These are phyloP conservation scores for Akanthomyces lecanii DNA, from an alignment of 2,329 filamentous ascomycete genomes.

Conservation along the genomic window DNA sequence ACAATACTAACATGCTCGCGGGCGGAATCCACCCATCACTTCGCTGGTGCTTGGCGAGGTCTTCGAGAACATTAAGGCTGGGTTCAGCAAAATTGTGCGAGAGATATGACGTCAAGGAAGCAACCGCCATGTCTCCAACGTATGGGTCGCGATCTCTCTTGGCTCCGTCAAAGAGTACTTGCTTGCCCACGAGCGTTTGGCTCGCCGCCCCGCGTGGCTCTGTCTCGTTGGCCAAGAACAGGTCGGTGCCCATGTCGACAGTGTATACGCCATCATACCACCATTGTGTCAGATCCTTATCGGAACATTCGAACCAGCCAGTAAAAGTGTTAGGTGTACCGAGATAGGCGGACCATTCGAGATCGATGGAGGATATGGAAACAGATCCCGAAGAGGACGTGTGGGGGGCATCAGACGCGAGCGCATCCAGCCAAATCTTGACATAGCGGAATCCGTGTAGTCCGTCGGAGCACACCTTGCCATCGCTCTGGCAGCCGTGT, in stretches of 20 bases:
- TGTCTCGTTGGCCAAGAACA: constrained; percentile 43
- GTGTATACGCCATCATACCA: constrained; percentile 53
- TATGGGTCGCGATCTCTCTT: constrained; percentile 52
- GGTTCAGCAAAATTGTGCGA: constrained; percentile 40
- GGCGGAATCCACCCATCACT: constrained; percentile 51
- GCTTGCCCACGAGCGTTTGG: constrained; percentile 39
- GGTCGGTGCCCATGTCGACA: constrained; percentile 44
- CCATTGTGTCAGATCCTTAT: constrained; percentile 44
- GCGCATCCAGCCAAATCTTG: constrained; percentile 43
- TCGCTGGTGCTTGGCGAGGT: constrained; percentile 46
- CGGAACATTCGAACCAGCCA: constrained; percentile 51
- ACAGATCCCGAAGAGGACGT: constrained; percentile 40
- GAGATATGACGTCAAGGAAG: constrained; percentile 44
- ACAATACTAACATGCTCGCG: constrained; percentile 42
- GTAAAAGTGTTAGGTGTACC: constrained; percentile 46
- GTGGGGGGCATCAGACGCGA: constrained; percentile 40
- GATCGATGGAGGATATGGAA: constrained; percentile 37
- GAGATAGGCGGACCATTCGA: constrained; percentile 42
- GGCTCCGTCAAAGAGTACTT: constrained; percentile 46
- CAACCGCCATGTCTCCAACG: constrained; percentile 47
- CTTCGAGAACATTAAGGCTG: constrained; percentile 44
- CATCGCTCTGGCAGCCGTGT: constrained; percentile 39
- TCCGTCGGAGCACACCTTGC: constrained; percentile 47
- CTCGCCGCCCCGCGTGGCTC: constrained; percentile 44
- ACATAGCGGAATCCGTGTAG: constrained; percentile 51